phyloP scores from a whole-genome alignment of 495 filamentous ascomycete genomes.

The Parachaetomium inaequale region DNA sequence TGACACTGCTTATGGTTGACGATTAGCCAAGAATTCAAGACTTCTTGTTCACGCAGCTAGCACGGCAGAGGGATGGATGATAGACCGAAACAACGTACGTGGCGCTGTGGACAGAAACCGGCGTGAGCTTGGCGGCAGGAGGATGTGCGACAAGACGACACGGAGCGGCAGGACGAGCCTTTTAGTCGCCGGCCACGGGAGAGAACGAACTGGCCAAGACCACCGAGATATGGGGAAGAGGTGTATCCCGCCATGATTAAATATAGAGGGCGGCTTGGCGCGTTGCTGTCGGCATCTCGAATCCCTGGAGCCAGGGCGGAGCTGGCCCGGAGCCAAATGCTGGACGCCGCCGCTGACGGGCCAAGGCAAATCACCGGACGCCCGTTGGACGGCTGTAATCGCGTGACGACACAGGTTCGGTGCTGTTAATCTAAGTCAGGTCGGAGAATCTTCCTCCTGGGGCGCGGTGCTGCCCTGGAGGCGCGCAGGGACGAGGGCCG shows the following conservation, averaged over 20 bases:
- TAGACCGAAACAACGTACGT: not conserved
- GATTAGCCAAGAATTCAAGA: not conserved
- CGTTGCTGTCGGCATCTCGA: slow-evolving; percentile 20
- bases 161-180: slow-evolving; percentile 11
- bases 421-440: slow-evolving; percentile 25
- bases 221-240: slow-evolving; percentile 17
- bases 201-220: slow-evolving; percentile 8
- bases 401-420: slow-evolving; percentile 28
- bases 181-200: slow-evolving; percentile 3
- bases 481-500: not conserved
- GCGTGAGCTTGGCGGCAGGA: slow-evolving; percentile 15
- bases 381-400: slow-evolving; percentile 27
- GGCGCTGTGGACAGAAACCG: not conserved
- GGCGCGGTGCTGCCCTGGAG: not conserved
- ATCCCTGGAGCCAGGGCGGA: slow-evolving; percentile 1
- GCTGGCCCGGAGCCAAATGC: slow-evolving; percentile 11
- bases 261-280: slow-evolving; percentile 28
- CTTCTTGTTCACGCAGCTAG: not conserved
- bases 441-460: slow-evolving; percentile 25
- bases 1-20: no score
- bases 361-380: slow-evolving; percentile 20
- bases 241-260: slow-evolving; percentile 27
- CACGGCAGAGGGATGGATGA: not conserved
- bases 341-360: slow-evolving; percentile 1
- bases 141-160: slow-evolving; percentile 2